Evolutionary conservation across 805 yeast genomes (phyloP).

Genomic region (Pichia scutulata): DNA sequence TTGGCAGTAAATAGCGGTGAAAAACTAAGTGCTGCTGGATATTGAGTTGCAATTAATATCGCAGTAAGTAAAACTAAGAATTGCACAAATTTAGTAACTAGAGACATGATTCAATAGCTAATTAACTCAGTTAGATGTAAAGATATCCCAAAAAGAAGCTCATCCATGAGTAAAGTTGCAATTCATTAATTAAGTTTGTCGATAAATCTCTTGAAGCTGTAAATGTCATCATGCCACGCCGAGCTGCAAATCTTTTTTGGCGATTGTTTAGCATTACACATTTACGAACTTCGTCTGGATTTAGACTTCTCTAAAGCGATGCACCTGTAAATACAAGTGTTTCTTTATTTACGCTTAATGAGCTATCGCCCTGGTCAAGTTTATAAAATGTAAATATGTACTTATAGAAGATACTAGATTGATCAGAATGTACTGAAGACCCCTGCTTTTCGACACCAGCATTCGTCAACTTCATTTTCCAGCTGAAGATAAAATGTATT

Average conservation of each 20-base stretch:
- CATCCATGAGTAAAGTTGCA: too few relatives aligned
- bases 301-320: too few relatives aligned
- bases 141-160: too few relatives aligned
- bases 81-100: neutral
- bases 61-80: neutral
- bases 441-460: slow-evolving; percentile 31
- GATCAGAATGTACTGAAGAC: slow-evolving; percentile 19
- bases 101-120: neutral
- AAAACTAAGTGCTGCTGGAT: slow-evolving; percentile 6
- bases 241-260: too few relatives aligned
- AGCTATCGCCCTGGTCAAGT: too few relatives aligned
- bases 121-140: too few relatives aligned
- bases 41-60: neutral
- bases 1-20: neutral
- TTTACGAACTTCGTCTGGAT: too few relatives aligned
- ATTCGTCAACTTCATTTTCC: slow-evolving; percentile 33
- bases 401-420: neutral
- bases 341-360: neutral
- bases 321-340: too few relatives aligned
- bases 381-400: neutral
- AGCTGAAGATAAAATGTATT: slow-evolving; percentile 26
- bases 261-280: neutral
- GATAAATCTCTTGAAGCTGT: too few relatives aligned
- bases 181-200: too few relatives aligned
- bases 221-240: too few relatives aligned